phyloP scores from a whole-genome alignment of 2,329 filamentous ascomycete genomes.

The Xylaria sp. region DNA sequence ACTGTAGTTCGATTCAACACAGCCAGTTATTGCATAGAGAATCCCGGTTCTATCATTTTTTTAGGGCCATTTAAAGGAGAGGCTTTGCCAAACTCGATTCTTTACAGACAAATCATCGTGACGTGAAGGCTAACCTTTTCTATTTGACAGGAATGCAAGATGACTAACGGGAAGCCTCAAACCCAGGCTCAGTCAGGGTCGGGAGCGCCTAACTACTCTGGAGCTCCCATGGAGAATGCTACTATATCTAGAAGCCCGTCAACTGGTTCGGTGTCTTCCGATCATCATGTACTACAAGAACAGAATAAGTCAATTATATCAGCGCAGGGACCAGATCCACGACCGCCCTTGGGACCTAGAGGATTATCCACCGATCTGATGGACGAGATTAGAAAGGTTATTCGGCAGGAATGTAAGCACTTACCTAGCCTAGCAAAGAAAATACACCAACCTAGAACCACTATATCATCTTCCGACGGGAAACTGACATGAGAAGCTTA shows the following conservation, averaged over 20 bases:
- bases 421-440: not conserved
- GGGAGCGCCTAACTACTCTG: constrained; percentile 8
- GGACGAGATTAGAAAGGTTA: constrained; percentile 37
- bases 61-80: constrained; percentile 19
- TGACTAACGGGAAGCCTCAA: constrained; percentile 28
- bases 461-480: not conserved
- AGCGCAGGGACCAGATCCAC: constrained; percentile 9
- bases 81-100: constrained; percentile 13
- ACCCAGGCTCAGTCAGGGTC: constrained; percentile 16
- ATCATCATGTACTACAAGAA: constrained; percentile 9
- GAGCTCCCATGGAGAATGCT: constrained; percentile 1
- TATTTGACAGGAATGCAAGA: constrained; percentile 17
- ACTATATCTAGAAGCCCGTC: constrained; percentile 1
- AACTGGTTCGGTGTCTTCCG: constrained; percentile 12
- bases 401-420: constrained; percentile 37
- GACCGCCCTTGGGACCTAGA: constrained; percentile 11
- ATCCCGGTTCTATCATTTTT: constrained; percentile 5
- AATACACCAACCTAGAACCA: not conserved
- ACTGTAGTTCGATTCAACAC: constrained; percentile 13
- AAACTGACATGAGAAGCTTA: constrained; percentile 24
- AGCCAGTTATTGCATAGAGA: constrained; percentile 13
- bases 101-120: not conserved
- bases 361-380: constrained; percentile 34
- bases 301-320: constrained; percentile 8
- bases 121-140: constrained; percentile 8